Conservation (phyloP, 73 alveolate genomes). For the Uronychia setigera region DNA sequence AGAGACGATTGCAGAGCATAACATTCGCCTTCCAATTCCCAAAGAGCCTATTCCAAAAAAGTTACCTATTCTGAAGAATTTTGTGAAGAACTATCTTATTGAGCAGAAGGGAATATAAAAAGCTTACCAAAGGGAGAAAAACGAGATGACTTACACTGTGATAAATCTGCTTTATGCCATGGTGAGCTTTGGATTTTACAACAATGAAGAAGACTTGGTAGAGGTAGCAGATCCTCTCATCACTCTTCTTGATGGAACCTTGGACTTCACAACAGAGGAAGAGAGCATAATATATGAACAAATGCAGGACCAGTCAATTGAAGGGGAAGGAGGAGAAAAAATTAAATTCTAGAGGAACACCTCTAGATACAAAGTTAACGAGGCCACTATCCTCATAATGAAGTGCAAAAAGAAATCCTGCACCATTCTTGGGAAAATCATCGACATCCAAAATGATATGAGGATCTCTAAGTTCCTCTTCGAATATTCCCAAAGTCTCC, state of each 20-base stretch:
- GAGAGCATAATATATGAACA: neutral
- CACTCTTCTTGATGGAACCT: constrained; percentile 44
- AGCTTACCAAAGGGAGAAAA: constrained; percentile 33
- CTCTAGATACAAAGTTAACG: constrained; percentile 17
- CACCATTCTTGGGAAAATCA: constrained; percentile 18
- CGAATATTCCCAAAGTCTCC: neutral
- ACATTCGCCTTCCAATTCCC: constrained; percentile 17
- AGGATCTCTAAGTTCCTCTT: constrained; percentile 15
- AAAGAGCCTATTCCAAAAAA: constrained; percentile 26
- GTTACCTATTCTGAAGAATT: constrained; percentile 14
- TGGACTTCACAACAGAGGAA: constrained; percentile 17
- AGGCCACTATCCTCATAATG: constrained; percentile 5
- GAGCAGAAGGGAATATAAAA: constrained; percentile 18
- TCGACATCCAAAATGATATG: constrained; percentile 39
- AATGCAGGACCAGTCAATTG: neutral
- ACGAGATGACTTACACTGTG: constrained; percentile 29
- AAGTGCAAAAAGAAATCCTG: constrained; percentile 37
- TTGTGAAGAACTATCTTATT: constrained; percentile 18
- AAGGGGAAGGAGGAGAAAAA: neutral
- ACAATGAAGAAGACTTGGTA: constrained; percentile 18
- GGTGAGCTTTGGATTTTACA: constrained; percentile 29
- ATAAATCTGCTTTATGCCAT: constrained; percentile 19
- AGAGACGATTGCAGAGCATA: constrained; percentile 7
- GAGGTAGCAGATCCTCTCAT: constrained; percentile 49
- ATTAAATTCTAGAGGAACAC: neutral